Evolutionary conservation across 192 early-diverging fungal genomes (phyloP), one percentile per base, ranked within the genome.

Genomic region (Mortierella antarctica): DNA sequence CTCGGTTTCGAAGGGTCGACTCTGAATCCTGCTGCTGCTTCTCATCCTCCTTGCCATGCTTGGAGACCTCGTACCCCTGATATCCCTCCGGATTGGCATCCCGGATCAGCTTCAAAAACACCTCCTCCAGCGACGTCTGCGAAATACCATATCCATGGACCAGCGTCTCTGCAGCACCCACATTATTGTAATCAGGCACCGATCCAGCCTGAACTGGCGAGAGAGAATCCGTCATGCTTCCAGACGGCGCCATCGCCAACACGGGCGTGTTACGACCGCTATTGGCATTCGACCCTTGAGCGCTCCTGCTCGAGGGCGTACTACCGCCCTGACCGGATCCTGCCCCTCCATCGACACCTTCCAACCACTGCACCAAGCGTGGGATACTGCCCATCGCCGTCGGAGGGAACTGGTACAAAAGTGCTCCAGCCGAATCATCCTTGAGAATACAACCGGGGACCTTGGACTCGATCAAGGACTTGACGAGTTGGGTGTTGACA

Each of bases 61-160:
- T 64, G 41, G 56, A 39, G 4, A 65, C 55, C 31, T 86, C 84
- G 18, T 86, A 86, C 2, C 84, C 84, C 20, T 70, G 69, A 21
- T 86, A 86, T 56, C 84, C 85, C 21, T 71, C 65, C 7, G 82
- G 82, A 46, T 86, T 86, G 4, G 82, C 82, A 23, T 83, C 85
- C 48, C 84, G 58, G 61, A 86, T 85, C 42, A 86, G 50, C 59
- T 75, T 81, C 83, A 93, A 84, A 59, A 93, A 93, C n/a, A 91
- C 90, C 45, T 93, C 91, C 76, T 93, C 92, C 40, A 93, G 73
- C 6, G 87, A 88, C 11, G 91, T 91, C 73, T 91, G 89, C 15
- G 84, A 85, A 50, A 93, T 87, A 18, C 91, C 91, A 85, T 90
- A 93, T 18, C 74, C 74, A 58, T 69, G 67, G 14, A 76, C 62